Percentiles rank a stretch among this genome's conserved stretches.
phyloP scores from a whole-genome alignment of 2,329 filamentous ascomycete genomes.

The Stromatinia cepivora region DNA sequence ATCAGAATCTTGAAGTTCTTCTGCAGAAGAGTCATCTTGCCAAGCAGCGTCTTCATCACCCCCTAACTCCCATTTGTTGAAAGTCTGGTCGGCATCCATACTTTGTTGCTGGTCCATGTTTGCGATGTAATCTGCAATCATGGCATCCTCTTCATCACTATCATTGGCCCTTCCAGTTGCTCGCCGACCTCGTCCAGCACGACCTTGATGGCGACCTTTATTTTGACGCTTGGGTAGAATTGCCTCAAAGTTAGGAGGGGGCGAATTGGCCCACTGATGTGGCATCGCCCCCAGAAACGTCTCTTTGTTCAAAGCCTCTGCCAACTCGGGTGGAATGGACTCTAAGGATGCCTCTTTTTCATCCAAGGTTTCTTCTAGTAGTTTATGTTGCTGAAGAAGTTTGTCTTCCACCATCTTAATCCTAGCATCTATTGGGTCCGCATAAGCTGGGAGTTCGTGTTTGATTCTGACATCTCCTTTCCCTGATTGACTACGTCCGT shows the following conservation, averaged over 20 bases:
- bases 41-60: conserved; percentile 42
- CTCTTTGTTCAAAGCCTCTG: conserved; percentile 10
- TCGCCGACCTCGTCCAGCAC: conserved; percentile 1
- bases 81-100: conserved; percentile 15
- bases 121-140: conserved; percentile 41
- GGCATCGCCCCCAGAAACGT: neutral
- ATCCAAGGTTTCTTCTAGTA: conserved; percentile 37
- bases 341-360: conserved; percentile 17
- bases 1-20: conserved; percentile 7
- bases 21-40: conserved; percentile 27
- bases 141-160: conserved; percentile 31
- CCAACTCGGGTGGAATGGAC: conserved; percentile 14
- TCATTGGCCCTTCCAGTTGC: neutral
- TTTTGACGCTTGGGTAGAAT: conserved; percentile 18
- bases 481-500: conserved; percentile 47
- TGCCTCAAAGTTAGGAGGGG: conserved; percentile 20
- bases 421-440: conserved; percentile 32
- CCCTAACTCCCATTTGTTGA: conserved; percentile 46
- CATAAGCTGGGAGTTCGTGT: conserved; percentile 9
- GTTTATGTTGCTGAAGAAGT: conserved; percentile 34
- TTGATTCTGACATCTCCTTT: conserved; percentile 3
- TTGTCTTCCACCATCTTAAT: conserved; percentile 38
- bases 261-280: conserved; percentile 15
- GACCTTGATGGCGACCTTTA: conserved; percentile 18
- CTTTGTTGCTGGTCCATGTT: conserved; percentile 41